phyloP scores from a whole-genome alignment of 768 basidiomycete genomes.

The Mycena rebaudengoi region DNA sequence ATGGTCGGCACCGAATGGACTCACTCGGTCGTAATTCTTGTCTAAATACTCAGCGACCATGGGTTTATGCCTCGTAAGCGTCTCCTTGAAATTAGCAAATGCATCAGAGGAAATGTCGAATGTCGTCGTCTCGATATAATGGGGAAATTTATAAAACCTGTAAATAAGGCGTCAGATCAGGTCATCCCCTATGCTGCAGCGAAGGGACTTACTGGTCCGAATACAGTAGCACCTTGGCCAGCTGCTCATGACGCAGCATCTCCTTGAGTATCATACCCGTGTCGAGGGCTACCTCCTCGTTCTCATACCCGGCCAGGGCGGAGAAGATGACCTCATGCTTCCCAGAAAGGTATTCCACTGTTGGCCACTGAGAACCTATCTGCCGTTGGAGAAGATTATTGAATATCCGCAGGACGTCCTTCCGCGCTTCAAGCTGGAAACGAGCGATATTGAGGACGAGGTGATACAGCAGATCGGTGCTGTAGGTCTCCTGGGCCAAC shows the following conservation, averaged over 20 bases:
- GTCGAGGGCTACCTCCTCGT: slow-evolving; percentile 95
- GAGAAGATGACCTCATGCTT: slow-evolving; percentile 82
- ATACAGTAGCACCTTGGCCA: slow-evolving; percentile 89
- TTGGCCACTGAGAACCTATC: slow-evolving; percentile 94
- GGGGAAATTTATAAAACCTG: slow-evolving; percentile 96
- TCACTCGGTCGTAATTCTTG: slow-evolving; percentile 93
- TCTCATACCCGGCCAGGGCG: slow-evolving; percentile 90
- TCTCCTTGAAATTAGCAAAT: slow-evolving; percentile 97
- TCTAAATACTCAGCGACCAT: slow-evolving; percentile 99
- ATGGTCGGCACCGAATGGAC: slow-evolving; percentile 34
- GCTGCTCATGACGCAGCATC: slow-evolving; percentile 92
- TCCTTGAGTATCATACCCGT: slow-evolving; percentile 98
- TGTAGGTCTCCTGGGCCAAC: slow-evolving; percentile 95
- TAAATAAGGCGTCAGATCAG: slow-evolving; percentile 14
- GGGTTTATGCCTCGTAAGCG: slow-evolving; percentile 93
- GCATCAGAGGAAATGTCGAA: slow-evolving; percentile 99
- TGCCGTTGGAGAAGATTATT: slow-evolving; percentile 90
- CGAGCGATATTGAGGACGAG: slow-evolving; percentile 84
- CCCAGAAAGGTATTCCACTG: slow-evolving; percentile 89
- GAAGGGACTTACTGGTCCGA: slow-evolving; percentile 86
- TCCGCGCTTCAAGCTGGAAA: slow-evolving; percentile 94
- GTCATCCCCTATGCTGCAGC: slow-evolving; percentile 7
- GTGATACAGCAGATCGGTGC: slow-evolving; percentile 83
- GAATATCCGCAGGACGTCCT: slow-evolving; percentile 87
- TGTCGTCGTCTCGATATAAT: slow-evolving; percentile 96